A percentile compares a stretch with the other conserved stretches of the same genome.
Conservation (phyloP, 495 filamentous ascomycete genomes). For the Aspergillus wentii region DNA sequence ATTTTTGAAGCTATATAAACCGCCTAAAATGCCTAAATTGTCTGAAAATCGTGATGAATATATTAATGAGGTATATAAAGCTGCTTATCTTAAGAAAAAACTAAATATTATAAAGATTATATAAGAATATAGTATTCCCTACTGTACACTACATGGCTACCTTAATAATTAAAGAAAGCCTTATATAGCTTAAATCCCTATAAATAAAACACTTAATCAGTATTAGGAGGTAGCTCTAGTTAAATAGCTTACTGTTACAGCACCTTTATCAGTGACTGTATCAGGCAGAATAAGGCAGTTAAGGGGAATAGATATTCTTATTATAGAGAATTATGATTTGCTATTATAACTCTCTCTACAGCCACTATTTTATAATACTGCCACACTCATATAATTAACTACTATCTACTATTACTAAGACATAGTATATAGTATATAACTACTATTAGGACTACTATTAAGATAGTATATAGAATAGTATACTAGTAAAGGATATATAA, state of each 20-base stretch:
- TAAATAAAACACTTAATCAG: constrained; percentile 1
- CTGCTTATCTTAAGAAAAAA: not conserved
- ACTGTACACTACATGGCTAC: not conserved
- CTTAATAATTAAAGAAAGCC: not conserved
- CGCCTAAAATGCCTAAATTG: not conserved
- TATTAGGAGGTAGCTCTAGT: not conserved
- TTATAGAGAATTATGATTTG: too few species aligned
- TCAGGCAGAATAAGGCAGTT: too few species aligned
- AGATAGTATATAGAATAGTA: too few species aligned
- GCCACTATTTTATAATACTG: too few species aligned
- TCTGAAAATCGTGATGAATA: not conserved
- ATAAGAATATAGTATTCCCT: not conserved
- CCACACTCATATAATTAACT: too few species aligned
- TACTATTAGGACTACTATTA: too few species aligned
- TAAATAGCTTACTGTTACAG: not conserved
- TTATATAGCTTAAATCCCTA: not conserved
- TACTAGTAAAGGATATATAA: too few species aligned
- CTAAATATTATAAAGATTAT: constrained; percentile 1
- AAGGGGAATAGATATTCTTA: too few species aligned
- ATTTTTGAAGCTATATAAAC: constrained; percentile 1
- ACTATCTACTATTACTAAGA: too few species aligned
- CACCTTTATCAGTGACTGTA: too few species aligned
- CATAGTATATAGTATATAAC: too few species aligned
- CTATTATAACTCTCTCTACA: too few species aligned
- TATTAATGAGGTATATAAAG: not conserved